These are phyloP conservation scores for Lonicera japonica DNA, from an alignment of 129 eudicot genomes.

Conservation along the genomic window DNA sequence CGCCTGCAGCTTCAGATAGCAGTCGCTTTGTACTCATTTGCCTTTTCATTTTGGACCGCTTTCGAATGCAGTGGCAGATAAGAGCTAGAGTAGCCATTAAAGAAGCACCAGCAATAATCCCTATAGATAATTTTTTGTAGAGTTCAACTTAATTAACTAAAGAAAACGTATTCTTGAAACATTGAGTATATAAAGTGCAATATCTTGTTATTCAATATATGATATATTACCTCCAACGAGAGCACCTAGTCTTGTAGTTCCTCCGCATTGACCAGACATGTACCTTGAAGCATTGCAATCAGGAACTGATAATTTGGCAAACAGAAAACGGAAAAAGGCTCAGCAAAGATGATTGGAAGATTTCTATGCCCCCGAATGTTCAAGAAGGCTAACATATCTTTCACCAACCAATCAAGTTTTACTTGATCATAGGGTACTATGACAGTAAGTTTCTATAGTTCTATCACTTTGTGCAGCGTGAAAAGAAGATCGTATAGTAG, in stretches of 20 bases:
- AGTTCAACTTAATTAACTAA: neutral
- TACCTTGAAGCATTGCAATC: slow-evolving; percentile 32
- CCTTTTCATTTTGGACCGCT: slow-evolving; percentile 31
- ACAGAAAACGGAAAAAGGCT: slow-evolving; percentile 13
- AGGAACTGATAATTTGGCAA: slow-evolving; percentile 30
- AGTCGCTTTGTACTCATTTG: slow-evolving; percentile 56
- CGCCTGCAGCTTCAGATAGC: slow-evolving; percentile 67
- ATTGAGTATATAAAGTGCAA: neutral
- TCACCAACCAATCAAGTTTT: no score
- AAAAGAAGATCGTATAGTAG: neutral
- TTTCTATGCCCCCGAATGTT: no score
- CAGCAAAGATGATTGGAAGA: slow-evolving; percentile 8
- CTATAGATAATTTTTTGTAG: slow-evolving; percentile 15
- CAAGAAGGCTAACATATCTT: no score
- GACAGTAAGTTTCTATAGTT: no score
- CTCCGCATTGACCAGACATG: slow-evolving; percentile 51
- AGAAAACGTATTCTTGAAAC: neutral
- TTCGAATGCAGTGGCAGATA: slow-evolving; percentile 45
- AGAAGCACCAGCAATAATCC: slow-evolving; percentile 55
- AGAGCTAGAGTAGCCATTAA: slow-evolving; percentile 35
- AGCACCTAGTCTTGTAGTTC: slow-evolving; percentile 41
- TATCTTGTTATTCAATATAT: neutral
- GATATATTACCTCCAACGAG: slow-evolving; percentile 53
- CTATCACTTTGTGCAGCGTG: no score
- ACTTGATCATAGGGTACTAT: no score